Evolutionary conservation across 2,329 filamentous ascomycete genomes (phyloP), one percentile per base, ranked within the genome.

Genomic region (Macrophomina phaseolina): DNA sequence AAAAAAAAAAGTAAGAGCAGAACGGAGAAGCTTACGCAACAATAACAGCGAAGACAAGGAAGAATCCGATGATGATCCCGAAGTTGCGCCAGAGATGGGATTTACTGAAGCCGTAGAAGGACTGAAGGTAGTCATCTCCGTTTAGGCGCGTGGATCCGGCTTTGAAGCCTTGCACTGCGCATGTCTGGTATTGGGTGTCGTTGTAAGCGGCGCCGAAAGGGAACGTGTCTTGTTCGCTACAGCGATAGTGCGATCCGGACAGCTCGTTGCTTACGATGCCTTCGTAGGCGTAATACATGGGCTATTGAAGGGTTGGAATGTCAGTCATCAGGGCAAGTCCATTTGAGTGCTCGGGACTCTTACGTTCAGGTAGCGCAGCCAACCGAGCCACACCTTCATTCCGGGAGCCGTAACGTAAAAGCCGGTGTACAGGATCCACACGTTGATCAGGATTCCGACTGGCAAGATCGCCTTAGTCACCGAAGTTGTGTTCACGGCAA

Each of bases 201-300:
- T 36, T 36, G 30, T 53, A 53, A 7, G 14, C n/a, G 6, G 30
- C 32, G 7, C 51, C 51, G n/a, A 53, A 32, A 3, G 51, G 51
- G 16, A 53, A 5, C 4, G 32, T 53, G 32, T 53, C 51, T 1
- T 8, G 51, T 3, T 53, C 16, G 16, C 51, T 53, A 9, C 51
- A 53, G 6, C 16, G 51, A 34, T 53, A 53, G 3, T 18, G 51
- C 3, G 16, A n/a, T 1, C 51, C 51, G 16, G 18, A 34, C 1
- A 42, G 12, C 11, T 56, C 51, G 32, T 53, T 53, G 32, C 6
- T 16, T 16, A 53, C 34, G 32, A 53, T 11, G 16, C 32, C 51
- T 36, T 53, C 51, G 30, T n/a, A 53, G 30, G 30, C n/a, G 32
- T 53, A 53, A 32, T 53, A 53, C 16, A 53, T 53, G 16, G 51